Conservation (phyloP, 2,329 filamentous ascomycete species). For the Anthostomella pinea region DNA sequence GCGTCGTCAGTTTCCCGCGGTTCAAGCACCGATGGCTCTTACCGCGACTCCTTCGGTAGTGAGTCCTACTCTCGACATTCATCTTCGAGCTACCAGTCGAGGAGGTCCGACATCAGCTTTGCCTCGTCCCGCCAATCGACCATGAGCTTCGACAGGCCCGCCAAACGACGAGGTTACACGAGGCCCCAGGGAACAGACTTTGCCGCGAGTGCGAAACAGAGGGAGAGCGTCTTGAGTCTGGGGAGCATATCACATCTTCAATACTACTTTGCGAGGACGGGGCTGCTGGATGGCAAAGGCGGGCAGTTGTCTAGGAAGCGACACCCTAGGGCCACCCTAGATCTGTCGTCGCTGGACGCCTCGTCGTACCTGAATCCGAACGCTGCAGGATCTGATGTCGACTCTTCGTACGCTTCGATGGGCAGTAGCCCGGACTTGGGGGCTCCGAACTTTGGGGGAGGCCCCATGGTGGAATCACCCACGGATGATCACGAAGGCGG, state of each 20-base stretch:
- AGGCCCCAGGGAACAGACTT: conserved; percentile 85
- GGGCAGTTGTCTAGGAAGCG: conserved; percentile 76
- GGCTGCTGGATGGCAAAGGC: conserved; percentile 88
- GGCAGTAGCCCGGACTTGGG: conserved; percentile 56
- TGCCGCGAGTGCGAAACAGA: conserved; percentile 80
- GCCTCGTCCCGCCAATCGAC: conserved; percentile 46
- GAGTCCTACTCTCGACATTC: conserved; percentile 60
- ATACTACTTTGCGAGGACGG: conserved; percentile 96
- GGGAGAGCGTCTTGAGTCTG: conserved; percentile 93
- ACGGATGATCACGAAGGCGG: conserved; percentile 42
- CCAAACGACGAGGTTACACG: conserved; percentile 75
- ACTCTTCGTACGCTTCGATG: conserved; percentile 60
- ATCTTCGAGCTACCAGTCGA: conserved; percentile 54
- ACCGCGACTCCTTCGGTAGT: conserved; percentile 56
- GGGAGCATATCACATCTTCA: conserved; percentile 97
- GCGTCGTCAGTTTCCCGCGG: conserved; percentile 58
- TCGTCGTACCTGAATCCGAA: conserved; percentile 39
- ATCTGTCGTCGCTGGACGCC: conserved; percentile 53
- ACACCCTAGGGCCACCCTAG: conserved; percentile 56
- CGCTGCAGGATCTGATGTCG: conserved; percentile 46
- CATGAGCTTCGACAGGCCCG: conserved; percentile 38
- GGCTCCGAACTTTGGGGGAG: conserved; percentile 37
- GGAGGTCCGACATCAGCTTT: conserved; percentile 42
- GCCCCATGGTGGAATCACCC: conserved; percentile 46
- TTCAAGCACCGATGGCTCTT: conserved; percentile 48